These are phyloP conservation scores for Pseudofabraea citricarpa DNA, from an alignment of 2,329 filamentous ascomycete species.

Conservation along the genomic window DNA sequence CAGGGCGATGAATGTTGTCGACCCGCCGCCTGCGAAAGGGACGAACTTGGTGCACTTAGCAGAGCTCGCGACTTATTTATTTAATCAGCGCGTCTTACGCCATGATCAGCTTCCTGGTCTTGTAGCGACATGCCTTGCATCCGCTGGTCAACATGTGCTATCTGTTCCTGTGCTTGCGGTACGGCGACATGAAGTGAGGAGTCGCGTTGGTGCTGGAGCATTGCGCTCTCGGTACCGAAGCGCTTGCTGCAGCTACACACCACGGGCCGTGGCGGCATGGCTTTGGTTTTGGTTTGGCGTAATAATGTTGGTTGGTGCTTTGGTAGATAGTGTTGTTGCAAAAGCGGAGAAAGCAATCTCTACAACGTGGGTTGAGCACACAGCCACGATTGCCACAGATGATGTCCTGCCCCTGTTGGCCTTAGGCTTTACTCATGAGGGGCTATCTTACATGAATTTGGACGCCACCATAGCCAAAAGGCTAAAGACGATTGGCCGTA, in stretches of 20 bases:
- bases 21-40: not conserved
- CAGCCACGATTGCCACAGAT: too few species aligned
- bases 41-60: not conserved
- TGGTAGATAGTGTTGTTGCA: too few species aligned
- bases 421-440: too few species aligned
- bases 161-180: not conserved
- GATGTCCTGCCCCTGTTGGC: too few species aligned
- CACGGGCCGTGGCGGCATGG: not conserved
- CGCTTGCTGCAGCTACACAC: not conserved
- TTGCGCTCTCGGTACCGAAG: not conserved
- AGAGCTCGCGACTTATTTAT: not conserved
- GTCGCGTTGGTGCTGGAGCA: not conserved
- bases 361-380: too few species aligned
- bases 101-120: not conserved
- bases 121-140: not conserved
- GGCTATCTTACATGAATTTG: conserved; percentile 4
- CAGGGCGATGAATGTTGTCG: not conserved
- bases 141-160: not conserved
- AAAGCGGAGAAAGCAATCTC: too few species aligned
- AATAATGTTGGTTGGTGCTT: not conserved
- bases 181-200: not conserved
- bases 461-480: not conserved
- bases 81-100: not conserved
- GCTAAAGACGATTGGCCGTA: conserved; percentile 5
- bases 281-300: not conserved